A percentile compares a stretch with the other conserved stretches of the same genome.
Evolutionary conservation across 495 filamentous ascomycete species (phyloP).

Genomic region (Xylaria curta): DNA sequence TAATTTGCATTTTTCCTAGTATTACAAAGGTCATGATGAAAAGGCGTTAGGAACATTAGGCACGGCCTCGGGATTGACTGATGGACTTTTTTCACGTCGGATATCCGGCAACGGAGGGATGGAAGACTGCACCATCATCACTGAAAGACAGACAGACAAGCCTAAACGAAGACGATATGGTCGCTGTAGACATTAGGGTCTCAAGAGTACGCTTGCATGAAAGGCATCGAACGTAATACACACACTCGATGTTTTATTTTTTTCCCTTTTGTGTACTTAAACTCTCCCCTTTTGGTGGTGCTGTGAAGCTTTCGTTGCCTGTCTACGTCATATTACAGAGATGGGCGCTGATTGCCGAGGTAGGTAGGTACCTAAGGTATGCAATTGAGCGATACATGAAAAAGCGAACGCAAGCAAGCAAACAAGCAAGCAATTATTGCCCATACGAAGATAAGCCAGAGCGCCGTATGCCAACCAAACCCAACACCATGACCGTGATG

Average conservation of each 20-base stretch:
- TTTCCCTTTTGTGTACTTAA: background rate
- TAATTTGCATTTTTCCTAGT: background rate
- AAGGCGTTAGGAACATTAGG: conserved; percentile 19
- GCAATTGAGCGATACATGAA: background rate
- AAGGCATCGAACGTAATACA: background rate
- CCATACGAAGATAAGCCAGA: background rate
- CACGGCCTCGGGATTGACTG: background rate
- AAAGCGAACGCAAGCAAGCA: conserved; percentile 1
- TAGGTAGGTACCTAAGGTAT: background rate
- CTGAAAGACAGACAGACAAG: background rate
- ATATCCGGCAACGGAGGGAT: background rate
- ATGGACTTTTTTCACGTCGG: background rate
- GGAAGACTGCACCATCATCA: background rate
- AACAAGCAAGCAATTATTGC: background rate
- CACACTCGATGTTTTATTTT: background rate
- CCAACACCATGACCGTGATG: conserved; percentile 10
- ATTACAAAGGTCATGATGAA: background rate
- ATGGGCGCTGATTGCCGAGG: background rate
- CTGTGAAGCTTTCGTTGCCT: conserved; percentile 19
- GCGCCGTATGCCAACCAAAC: conserved; percentile 8
- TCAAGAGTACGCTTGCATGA: background rate
- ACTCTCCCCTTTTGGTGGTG: background rate
- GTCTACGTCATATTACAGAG: background rate
- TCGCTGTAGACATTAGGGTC: background rate
- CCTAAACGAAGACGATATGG: background rate